Base-by-base conservation (phyloP, 352 stramenopile species). In the Globisporangium takayamanum region DNA sequence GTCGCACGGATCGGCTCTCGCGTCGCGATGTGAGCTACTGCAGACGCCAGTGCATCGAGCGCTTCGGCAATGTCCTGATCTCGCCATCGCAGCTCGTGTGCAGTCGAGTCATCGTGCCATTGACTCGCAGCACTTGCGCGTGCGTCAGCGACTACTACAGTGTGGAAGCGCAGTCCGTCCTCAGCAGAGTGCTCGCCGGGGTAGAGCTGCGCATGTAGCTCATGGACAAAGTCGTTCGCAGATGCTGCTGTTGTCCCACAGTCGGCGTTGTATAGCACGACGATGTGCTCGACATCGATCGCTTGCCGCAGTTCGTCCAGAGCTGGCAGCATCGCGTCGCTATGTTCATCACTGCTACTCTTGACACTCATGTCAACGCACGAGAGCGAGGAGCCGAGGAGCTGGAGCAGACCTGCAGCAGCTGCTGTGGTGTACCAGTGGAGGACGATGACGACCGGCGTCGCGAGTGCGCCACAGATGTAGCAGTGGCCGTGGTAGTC, bases 401-500 rank as follows among this genome's bases (percentile, higher is more conserved):
- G 8, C 0, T 64, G 42, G 0, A 70, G 16, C 6, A 66, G 37
- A 33, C 48, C 62, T 18, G 25, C 30, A 22, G 44, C 41, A 3
- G 26, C 46, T 11, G 47, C 20, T 22, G 53, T 64, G 28, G 63
- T 46, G 12, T 18, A 39, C 1, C 26, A 57, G 7, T 53, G 53
- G 18, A 80, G 14, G 16, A 66, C 54, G 18, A 73, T 37, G 8
- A 75, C 16, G 36, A 77, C 56, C 11, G 72, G 58, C 5, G 57
- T 55, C 25, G 53, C 50, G 18, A 60, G 20, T 0, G 30, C 49
- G 28, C 50, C 54, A 50, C 66, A 77, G 2, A 37, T 22, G 2
- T 59, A 44, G 30, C 72, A 77, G 50, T 70, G 57, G 14, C 57
- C 67, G n/a, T 64, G 60, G 47, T 74, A 76, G 20, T 76, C 59